phyloP scores from a whole-genome alignment of 2,329 filamentous ascomycete genomes.

The Fusarium brachygibbosum region DNA sequence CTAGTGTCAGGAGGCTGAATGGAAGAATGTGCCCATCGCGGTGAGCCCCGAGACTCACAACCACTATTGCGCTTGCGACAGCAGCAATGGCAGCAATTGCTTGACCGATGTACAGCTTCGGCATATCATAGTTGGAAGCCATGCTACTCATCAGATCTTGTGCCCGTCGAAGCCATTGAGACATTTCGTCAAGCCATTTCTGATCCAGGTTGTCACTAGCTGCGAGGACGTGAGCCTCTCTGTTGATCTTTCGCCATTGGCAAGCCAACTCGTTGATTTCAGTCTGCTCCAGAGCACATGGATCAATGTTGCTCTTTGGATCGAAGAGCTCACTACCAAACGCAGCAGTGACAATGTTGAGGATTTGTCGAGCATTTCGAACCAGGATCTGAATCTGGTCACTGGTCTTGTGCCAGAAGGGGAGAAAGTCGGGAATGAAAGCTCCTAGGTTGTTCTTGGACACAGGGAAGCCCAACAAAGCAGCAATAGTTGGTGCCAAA shows the following conservation, averaged over 20 bases:
- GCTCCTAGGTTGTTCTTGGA: conserved; percentile 92
- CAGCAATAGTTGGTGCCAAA: conserved; percentile 88
- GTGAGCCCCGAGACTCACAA: conserved; percentile 28
- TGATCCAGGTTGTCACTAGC: conserved; percentile 50
- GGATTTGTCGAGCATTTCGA: conserved; percentile 84
- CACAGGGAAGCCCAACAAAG: conserved; percentile 86
- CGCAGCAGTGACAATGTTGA: conserved; percentile 80
- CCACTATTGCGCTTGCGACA: conserved; percentile 27
- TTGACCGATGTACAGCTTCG: conserved; percentile 67
- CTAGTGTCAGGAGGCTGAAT: conserved; percentile 65
- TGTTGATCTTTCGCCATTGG: conserved; percentile 67
- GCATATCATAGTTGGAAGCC: conserved; percentile 90
- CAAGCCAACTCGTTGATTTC: conserved; percentile 74
- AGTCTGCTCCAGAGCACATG: conserved; percentile 53
- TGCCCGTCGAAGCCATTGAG: conserved; percentile 75
- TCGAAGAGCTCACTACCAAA: conserved; percentile 68
- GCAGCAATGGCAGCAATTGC: conserved; percentile 54
- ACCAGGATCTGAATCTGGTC: conserved; percentile 78
- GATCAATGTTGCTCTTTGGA: conserved; percentile 50
- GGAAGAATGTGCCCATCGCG: conserved; percentile 52
- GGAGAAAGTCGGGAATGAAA: conserved; percentile 83
- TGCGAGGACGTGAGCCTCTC: conserved; percentile 44
- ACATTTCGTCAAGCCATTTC: conserved; percentile 60
- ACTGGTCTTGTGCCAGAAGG: conserved; percentile 72
- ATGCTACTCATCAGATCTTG: conserved; percentile 88